Base-by-base conservation (phyloP, 164 flowering plant genomes). In the Chimonanthus salicifolius region DNA sequence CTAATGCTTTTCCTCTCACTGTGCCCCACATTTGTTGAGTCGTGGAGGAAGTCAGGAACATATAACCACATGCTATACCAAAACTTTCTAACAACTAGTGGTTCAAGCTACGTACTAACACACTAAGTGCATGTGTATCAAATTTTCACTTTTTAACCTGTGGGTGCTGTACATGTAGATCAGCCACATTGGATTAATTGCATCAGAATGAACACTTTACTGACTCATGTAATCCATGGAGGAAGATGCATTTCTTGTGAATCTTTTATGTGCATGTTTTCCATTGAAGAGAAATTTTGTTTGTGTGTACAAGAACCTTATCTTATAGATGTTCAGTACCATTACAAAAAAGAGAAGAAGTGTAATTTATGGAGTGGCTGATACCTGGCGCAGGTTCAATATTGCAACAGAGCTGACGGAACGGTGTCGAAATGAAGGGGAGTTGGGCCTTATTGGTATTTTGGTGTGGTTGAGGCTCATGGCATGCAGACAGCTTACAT, bases 401-500 rank as follows among this genome's bases (percentile, higher is more conserved):
- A 79, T 79, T 66, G 82, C 82, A 47, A 76, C 78, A 50, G 82
- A 79, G 47, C 67, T 79, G 63, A 73, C 76, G 49, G 82, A 76
- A 65, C 74, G 76, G 4, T 72, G 76, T 47, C 50, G 71, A 68
- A 65, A 21, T 73, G 82, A 79, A 79, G 81, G 81, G 18, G 72
- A 79, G 64, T 47, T 73, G 64, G 82, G 79, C 10, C 78, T 79
- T 67, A 49, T 79, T 62, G 82, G 78, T 67, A 62, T 79, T 76
- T 20, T 79, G 64, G 82, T 79, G 58, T 79, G 82, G 82, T 70
- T 79, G 74, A 79, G 82, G 64, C 73, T 79, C 65, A 76, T 79
- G 82, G 71, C 78, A 60, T 76, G 74, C 79, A 76, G 82, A 47
- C 78, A 76, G 49, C 79, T 79, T 50, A 73, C 78, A n/a, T 79